Base-by-base conservation (phyloP, 805 yeast genomes). In the Yamadazyma olivae region DNA sequence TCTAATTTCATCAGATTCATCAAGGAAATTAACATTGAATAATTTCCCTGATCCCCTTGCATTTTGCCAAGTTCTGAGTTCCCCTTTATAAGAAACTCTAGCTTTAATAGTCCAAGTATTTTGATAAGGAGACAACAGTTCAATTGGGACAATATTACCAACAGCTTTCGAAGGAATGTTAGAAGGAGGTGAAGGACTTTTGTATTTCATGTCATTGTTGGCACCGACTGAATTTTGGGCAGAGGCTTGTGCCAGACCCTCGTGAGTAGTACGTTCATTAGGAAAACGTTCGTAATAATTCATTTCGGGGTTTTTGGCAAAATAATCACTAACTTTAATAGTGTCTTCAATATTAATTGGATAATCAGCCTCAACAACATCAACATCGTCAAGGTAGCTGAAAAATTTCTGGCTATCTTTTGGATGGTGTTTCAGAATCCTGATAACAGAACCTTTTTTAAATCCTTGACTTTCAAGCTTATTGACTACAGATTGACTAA, bases 1-100 rank as follows among this genome's bases (percentile, higher is more conserved):
- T 53, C 93, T 76, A 49, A 93, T 93, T 66, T 93, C 98, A 51
- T 93, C 96, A 5, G 96, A 84, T 57, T 93, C 95, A 57, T 93
- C 99, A 39, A 91, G 64, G 40, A 93, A 79, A 49, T 88, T 87
- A 20, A 88, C 86, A 50, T 83, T 84, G 68, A 93, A 89, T 41
- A 93, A 72, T 59, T 86, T 85, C 37, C 99, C 99, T 44, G 82
- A 87, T 39, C 96, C 96, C 50, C 81, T 75, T 43, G 77, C 81
- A 50, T 86, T 88, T 35, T 86, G 77, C 91, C 91, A 93, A 24
- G 86, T 85, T 59, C 87, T 81, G 48, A 91, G 73, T 43, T 88
- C 96, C 38, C 91, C 79, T 60, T 91, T 93, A 59, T 74, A 81
- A 1, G 95, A 81, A 17, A 89, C 93, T 55, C 98, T 79, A 1